Evolutionary conservation across 2,329 filamentous ascomycete species (phyloP).

Genomic region (Apiospora aurea): DNA sequence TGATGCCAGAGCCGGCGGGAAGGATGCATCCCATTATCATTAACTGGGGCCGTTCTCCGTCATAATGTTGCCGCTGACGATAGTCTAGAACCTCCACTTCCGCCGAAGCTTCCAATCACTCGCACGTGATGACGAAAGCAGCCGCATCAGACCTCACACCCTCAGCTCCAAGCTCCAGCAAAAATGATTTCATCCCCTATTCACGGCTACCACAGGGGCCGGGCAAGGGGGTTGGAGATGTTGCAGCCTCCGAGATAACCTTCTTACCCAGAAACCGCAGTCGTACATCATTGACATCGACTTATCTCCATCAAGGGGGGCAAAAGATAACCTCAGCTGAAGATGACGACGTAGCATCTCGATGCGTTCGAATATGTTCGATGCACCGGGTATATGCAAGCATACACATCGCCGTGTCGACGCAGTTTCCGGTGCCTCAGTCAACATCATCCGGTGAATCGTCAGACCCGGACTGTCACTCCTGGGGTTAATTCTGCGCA

Average conservation of each 20-base stretch:
- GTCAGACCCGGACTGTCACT: background rate
- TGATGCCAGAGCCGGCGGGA: conserved; percentile 10
- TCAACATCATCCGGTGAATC: background rate
- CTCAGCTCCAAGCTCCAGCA: conserved; percentile 1
- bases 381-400: background rate
- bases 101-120: conserved; percentile 18
- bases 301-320: background rate
- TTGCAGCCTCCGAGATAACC: background rate
- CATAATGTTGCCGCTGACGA: conserved; percentile 10
- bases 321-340: background rate
- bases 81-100: conserved; percentile 11
- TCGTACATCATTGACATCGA: background rate
- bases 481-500: background rate
- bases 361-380: background rate
- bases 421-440: background rate
- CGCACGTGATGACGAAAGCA: conserved; percentile 26
- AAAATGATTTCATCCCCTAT: conserved; percentile 15
- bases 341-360: background rate
- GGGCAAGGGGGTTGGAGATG: background rate
- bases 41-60: conserved; percentile 5
- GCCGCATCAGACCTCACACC: conserved; percentile 15
- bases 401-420: background rate
- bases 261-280: background rate
- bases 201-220: background rate
- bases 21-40: conserved; percentile 1